Conservation (phyloP, 257 asterid genomes). For the Nicotiana knightiana region DNA sequence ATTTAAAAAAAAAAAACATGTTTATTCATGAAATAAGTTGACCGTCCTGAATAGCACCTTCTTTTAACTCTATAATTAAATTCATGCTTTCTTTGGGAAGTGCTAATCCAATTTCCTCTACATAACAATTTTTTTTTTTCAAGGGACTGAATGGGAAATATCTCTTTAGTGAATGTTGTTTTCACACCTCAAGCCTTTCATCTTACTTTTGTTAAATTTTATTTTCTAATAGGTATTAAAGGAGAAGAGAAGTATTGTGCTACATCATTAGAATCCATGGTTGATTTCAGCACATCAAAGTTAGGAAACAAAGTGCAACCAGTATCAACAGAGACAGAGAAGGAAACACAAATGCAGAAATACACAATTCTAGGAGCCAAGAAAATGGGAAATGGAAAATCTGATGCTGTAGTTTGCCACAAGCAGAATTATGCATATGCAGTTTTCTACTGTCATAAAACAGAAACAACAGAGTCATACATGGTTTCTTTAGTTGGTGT, state of each 20-base stretch:
- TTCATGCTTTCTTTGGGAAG: too few species aligned
- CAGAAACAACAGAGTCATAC: constrained; percentile 41
- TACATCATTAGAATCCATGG: constrained; percentile 81
- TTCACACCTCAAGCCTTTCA: too few species aligned
- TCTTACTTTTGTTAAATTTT: too few species aligned
- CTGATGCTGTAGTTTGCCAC: constrained; percentile 58
- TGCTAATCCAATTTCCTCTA: too few species aligned
- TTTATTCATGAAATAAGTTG: too few species aligned
- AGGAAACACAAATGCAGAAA: constrained; percentile 17
- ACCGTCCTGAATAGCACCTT: too few species aligned
- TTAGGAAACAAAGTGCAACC: constrained; percentile 50
- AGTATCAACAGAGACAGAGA: constrained; percentile 45
- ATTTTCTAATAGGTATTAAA: not conserved
- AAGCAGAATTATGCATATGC: constrained; percentile 58
- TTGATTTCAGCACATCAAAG: constrained; percentile 59
- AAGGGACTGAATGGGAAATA: too few species aligned
- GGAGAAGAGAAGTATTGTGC: constrained; percentile 73
- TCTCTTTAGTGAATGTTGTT: too few species aligned
- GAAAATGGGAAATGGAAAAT: constrained; percentile 18
- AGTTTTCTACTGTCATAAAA: constrained; percentile 76
- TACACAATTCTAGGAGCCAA: constrained; percentile 36
- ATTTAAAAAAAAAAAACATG: too few species aligned
- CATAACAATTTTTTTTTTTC: too few species aligned
- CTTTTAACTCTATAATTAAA: too few species aligned
- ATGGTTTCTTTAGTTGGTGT: constrained; percentile 43